A percentile compares a stretch with the other conserved stretches of the same genome.
Conservation (phyloP, 768 basidiomycete genomes). For the Russula abietina region DNA sequence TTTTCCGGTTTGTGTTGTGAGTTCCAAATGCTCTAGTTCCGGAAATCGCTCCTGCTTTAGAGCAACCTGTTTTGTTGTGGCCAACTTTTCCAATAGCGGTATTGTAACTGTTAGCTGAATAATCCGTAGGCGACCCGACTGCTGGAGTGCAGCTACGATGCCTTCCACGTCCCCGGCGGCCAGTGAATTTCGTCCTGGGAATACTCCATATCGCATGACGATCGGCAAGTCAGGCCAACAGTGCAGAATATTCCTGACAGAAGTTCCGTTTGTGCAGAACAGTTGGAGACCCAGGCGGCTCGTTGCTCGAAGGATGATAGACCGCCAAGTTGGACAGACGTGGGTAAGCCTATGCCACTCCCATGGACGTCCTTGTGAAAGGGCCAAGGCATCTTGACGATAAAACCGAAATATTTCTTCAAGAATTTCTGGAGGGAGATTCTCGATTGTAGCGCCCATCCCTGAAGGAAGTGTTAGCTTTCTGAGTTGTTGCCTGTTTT, state of each 20-base stretch:
- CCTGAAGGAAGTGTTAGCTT: not conserved
- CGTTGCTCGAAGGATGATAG: not conserved
- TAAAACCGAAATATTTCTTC: not conserved
- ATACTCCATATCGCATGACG: not conserved
- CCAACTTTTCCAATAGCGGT: not conserved
- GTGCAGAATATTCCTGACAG: not conserved
- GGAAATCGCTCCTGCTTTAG: not conserved
- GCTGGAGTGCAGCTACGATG: not conserved
- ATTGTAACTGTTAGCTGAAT: slow-evolving; percentile 1
- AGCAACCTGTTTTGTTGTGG: not conserved
- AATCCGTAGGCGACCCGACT: not conserved
- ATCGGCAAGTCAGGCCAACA: slow-evolving; percentile 9
- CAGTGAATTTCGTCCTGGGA: not conserved
- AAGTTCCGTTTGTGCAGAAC: slow-evolving; percentile 4
- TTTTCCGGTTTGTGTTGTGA: not conserved
- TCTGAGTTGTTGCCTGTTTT: not conserved
- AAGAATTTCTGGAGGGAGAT: not conserved
- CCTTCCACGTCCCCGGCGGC: not conserved
- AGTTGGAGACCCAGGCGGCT: not conserved
- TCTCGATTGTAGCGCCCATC: not conserved
- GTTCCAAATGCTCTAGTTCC: not conserved
- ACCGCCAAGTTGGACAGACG: slow-evolving; percentile 2
- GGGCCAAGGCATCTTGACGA: not conserved
- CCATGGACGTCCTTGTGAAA: slow-evolving; percentile 5
- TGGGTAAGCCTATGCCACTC: slow-evolving; percentile 4